Evolutionary conservation across 768 basidiomycete species (phyloP).

Genomic region (Naganishia randhawae): DNA sequence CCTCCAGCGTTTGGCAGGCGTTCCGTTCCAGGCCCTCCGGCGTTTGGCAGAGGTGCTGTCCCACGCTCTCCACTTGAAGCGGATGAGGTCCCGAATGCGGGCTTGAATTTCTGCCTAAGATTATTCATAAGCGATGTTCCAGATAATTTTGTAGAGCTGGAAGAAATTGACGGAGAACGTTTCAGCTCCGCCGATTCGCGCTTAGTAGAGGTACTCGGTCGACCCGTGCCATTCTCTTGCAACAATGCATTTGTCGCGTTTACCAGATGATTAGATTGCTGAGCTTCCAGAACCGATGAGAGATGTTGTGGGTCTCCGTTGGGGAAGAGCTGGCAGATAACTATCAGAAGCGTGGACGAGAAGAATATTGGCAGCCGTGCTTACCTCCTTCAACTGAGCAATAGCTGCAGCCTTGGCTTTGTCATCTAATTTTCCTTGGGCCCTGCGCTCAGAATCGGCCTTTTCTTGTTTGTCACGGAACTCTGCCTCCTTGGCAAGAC

Average conservation of each 20-base stretch:
- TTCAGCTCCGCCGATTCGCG: not conserved
- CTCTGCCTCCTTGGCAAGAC: conserved; percentile 49
- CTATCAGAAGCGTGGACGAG: not conserved
- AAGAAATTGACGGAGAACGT: conserved; percentile 1
- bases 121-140: conserved; percentile 22
- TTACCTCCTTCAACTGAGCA: conserved; percentile 15
- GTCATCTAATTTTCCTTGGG: not conserved
- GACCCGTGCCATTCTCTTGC: conserved; percentile 8
- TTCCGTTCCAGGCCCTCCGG: not conserved
- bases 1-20: not conserved
- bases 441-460: conserved; percentile 14
- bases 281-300: conserved; percentile 25
- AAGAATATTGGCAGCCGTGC: not conserved
- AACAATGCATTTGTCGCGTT: conserved; percentile 36
- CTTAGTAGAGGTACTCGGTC: conserved; percentile 4
- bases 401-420: conserved; percentile 15
- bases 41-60: not conserved
- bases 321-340: conserved; percentile 36
- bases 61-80: not conserved
- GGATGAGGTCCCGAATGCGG: not conserved
- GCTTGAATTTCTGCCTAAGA: conserved; percentile 21
- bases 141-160: conserved; percentile 11
- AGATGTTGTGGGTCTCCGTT: conserved; percentile 35
- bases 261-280: conserved; percentile 31
- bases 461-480: conserved; percentile 31